These are phyloP conservation scores for Aspergillus fischeri DNA, from an alignment of 2,329 filamentous ascomycete species.

Conservation along the genomic window DNA sequence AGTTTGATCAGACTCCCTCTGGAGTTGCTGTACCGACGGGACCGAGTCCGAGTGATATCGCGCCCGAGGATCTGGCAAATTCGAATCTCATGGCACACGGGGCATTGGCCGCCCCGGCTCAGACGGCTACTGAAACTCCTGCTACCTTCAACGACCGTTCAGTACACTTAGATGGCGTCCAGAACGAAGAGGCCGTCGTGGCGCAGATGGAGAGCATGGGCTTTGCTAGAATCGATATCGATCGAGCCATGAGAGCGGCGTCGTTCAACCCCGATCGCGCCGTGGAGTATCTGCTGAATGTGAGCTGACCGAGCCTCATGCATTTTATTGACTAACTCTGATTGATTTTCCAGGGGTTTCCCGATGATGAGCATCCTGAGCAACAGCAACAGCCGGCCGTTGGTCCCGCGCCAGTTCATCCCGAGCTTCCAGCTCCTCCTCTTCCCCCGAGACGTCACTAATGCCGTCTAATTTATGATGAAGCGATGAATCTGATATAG, in stretches of 20 bases:
- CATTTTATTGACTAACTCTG: not conserved
- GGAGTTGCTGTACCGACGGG: conserved; percentile 2
- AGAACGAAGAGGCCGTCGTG: not conserved
- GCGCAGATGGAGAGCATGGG: not conserved
- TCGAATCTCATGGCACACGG: not conserved
- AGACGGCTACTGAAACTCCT: not conserved
- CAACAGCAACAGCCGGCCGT: not conserved
- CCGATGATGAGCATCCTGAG: not conserved
- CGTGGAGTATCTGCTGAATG: not conserved
- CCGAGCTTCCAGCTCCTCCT: not conserved
- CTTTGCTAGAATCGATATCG: not conserved
- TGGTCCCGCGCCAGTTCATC: not conserved
- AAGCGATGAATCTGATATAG: not conserved
- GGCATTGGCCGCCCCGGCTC: not conserved
- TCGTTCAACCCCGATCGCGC: not conserved
- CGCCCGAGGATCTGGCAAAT: not conserved
- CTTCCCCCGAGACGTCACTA: not conserved
- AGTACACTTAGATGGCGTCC: not conserved
- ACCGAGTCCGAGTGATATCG: conserved; percentile 6
- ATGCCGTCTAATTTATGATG: not conserved
- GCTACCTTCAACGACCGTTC: not conserved
- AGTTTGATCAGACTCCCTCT: conserved; percentile 5
- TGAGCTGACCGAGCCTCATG: not conserved
- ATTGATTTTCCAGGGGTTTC: not conserved
- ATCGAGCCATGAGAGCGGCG: not conserved